Evolutionary conservation across 352 stramenopile genomes (phyloP), one percentile per base, ranked within the genome.

Genomic region (Pythium oligandrum): DNA sequence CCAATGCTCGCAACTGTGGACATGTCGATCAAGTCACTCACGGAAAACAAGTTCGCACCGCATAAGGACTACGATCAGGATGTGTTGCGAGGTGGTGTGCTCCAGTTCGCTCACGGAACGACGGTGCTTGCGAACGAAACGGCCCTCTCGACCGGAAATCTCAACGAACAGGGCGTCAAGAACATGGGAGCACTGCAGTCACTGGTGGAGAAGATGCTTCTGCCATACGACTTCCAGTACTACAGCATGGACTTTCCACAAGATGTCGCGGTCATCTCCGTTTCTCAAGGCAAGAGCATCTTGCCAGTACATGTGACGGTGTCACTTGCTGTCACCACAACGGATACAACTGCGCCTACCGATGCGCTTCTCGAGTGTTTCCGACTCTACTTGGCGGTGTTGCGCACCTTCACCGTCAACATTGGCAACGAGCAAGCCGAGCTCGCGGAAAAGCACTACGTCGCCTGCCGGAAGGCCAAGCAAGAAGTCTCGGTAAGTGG

Each of bases 221-320:
- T 93, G 12, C 75, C 78, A 9, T 93, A 93, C 54, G 83, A 93
- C 44, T 93, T 93, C 42, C 74, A 88, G 48, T 93, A 76, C 49
- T 93, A 90, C 67, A 82, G 70, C 44, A 90, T 89, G 72, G 80
- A 91, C 46, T 93, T 93, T 46, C 78, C 82, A 1, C 80, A 90
- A 49, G 79, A 93, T 34, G 73, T 88, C 49, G 64, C 73, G 0
- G 52, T 91, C 33, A 49, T 93, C 32, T 85, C 68, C 1, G 38
- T 93, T 34, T 93, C 83, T 0, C 73, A 87, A 34, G 68, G 71
- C 35, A 93, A 90, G 56, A 89, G 73, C 48, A 80, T 91, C 37
- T 53, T 90, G 11, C 80, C 83, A 0, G 73, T 88, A 26, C 80
- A 70, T n/a, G 74, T 84, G 8, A 63, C 63, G 3, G 55, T 90